phyloP scores from a whole-genome alignment of 2,329 filamentous ascomycete genomes.

The Aspergillus sp. region DNA sequence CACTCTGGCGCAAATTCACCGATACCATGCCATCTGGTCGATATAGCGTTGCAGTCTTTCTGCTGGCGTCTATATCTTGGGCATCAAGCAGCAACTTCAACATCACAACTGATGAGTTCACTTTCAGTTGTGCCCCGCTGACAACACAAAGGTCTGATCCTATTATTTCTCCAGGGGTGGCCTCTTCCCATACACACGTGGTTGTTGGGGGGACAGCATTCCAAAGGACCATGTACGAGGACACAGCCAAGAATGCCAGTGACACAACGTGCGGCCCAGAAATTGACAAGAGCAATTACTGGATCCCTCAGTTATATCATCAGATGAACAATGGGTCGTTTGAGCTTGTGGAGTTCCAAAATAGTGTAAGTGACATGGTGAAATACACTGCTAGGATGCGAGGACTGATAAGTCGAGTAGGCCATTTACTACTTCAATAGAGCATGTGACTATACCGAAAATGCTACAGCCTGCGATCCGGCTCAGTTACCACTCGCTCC shows the following conservation, averaged over 20 bases:
- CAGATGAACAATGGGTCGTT: constrained; percentile 6
- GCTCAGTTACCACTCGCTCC: constrained; percentile 10
- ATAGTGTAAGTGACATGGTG: constrained; percentile 7
- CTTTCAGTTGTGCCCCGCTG: constrained; percentile 20
- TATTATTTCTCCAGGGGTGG: constrained; percentile 58
- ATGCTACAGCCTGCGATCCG: constrained; percentile 6
- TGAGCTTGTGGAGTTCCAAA: constrained; percentile 13
- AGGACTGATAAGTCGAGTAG: constrained; percentile 6
- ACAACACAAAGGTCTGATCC: constrained; percentile 51
- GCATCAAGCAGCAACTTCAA: no score
- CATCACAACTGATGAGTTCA: constrained; percentile 10
- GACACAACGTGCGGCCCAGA: constrained; percentile 58
- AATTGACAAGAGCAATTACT: constrained; percentile 70
- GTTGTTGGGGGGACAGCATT: constrained; percentile 69
- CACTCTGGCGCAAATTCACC: no score
- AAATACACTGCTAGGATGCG: no score
- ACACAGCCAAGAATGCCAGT: constrained; percentile 43
- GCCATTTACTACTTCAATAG: constrained; percentile 17
- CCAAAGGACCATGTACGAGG: constrained; percentile 55
- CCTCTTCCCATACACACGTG: constrained; percentile 62
- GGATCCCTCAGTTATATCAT: constrained; percentile 70
- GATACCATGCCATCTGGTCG: no score
- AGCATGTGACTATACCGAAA: constrained; percentile 13
- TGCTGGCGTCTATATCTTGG: no score
- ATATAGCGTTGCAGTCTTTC: no score